Conservation (phyloP, 2,329 filamentous ascomycete species). For the Aspergillus proliferans region DNA sequence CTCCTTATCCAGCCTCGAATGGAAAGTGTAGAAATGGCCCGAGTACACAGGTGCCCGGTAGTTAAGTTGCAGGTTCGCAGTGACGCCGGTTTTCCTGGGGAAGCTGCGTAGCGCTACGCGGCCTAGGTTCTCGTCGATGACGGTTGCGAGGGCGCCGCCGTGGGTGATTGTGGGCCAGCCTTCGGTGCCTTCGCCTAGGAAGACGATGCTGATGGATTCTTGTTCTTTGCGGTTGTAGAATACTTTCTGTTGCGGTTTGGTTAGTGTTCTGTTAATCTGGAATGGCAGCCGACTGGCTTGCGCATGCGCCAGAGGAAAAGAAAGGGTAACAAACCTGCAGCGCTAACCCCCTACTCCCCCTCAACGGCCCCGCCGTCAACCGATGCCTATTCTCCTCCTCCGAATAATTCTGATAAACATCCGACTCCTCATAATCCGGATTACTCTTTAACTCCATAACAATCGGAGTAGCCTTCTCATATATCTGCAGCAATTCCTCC, state of each 20-base stretch:
- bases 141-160: conserved; percentile 62
- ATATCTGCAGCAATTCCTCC: conserved; percentile 22
- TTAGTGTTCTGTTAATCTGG: neutral
- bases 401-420: conserved; percentile 32
- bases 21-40: conserved; percentile 59
- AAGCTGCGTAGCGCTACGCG: conserved; percentile 51
- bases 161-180: conserved; percentile 70
- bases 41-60: conserved; percentile 58
- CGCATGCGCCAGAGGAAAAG: neutral
- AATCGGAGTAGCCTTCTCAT: conserved; percentile 30
- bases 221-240: conserved; percentile 58
- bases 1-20: conserved; percentile 37
- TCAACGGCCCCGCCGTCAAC: conserved; percentile 35
- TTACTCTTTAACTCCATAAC: conserved; percentile 33
- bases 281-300: neutral
- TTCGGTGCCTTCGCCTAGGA: conserved; percentile 57
- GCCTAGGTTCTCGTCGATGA: conserved; percentile 65
- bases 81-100: conserved; percentile 47
- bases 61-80: conserved; percentile 53
- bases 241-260: conserved; percentile 45
- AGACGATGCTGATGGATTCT: conserved; percentile 58
- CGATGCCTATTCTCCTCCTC: conserved; percentile 27
- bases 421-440: conserved; percentile 35
- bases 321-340: conserved; percentile 31
- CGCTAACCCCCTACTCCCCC: conserved; percentile 35